These are phyloP conservation scores for Fraxinus cuspidata DNA, from an alignment of 257 asterid genomes.

Conservation along the genomic window DNA sequence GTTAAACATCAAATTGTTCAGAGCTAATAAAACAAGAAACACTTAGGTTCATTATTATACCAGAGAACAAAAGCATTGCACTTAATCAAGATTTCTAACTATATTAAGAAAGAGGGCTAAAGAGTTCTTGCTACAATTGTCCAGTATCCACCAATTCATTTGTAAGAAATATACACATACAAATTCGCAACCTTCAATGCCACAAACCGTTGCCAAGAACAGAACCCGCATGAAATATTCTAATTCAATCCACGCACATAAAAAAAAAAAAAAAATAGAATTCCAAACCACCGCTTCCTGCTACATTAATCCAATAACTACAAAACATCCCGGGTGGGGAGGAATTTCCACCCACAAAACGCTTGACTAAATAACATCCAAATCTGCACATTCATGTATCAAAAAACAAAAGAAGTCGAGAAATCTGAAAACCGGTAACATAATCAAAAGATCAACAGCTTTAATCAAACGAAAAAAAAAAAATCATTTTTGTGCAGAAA, in stretches of 20 bases:
- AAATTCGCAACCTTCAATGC: neutral
- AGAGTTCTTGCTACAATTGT: neutral
- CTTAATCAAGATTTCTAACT: neutral
- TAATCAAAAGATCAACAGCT: neutral
- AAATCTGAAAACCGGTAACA: constrained; percentile 19
- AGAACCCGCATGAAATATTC: constrained; percentile 2
- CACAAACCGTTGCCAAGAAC: neutral
- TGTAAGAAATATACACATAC: neutral
- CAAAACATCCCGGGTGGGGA: neutral
- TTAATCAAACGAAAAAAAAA: neutral
- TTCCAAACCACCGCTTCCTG: constrained; percentile 16
- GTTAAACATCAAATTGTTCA: neutral
- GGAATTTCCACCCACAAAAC: neutral
- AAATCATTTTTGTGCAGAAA: constrained; percentile 13
- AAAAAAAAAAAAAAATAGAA: neutral
- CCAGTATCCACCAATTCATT: neutral
- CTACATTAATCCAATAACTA: constrained; percentile 12
- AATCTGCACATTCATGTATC: neutral
- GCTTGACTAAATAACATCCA: neutral
- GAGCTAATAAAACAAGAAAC: neutral
- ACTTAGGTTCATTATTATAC: neutral
- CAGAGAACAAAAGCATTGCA: neutral
- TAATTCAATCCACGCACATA: neutral
- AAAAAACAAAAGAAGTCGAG: neutral
- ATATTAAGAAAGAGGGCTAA: neutral